Base-by-base conservation (phyloP, 2,329 filamentous ascomycete species). In the Ceratocystis colombiana region DNA sequence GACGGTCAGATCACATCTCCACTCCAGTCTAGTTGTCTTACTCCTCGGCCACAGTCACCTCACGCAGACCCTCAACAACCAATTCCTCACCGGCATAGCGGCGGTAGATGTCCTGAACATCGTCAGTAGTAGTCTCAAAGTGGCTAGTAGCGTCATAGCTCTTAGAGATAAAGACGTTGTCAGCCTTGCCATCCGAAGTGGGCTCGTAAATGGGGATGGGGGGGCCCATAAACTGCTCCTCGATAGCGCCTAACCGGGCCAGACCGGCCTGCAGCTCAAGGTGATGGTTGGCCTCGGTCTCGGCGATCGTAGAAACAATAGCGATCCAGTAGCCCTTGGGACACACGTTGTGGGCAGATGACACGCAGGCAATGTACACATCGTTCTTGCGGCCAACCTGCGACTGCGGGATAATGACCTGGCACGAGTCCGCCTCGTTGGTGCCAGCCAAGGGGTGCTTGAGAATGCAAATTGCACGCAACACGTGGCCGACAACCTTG, bases 301-400 rank as follows among this genome's bases (percentile, higher is more conserved):
- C 95, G 70, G 94, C 90, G 74, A 99, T 96, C 68, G 94, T 99
- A 61, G 91, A 96, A 70, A 99, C 93, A 69, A 97, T 99, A 72
- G 94, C 94, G 72, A 99, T 90, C 82, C 95, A 99, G 84, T 96
- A 97, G 69, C 93, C 93, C 84, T 96, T 96, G 73, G 95, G 94
- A 80, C 93, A 97, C 72, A 99, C 95, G 73, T 96, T 97, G 81
- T 99, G 95, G 46, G 92, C 90, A 48, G 90, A 90, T 0, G 92
- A 96, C 68, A 99, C 91, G 75, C 94, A 89, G 67, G 94, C 93
- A 74, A 99, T 88, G 82, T 99, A 99, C 74, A 99, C 92, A 74
- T 97, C 94, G 75, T 99, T 89, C 83, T 96, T 96, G 73, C 94
- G 88, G 75, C 91, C 92, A 71, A 97, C 90, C 78, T 99, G 94